Percentiles rank a stretch among this genome's conserved stretches.
phyloP scores from a whole-genome alignment of 768 basidiomycete genomes.

The Butyriboletus loyo region DNA sequence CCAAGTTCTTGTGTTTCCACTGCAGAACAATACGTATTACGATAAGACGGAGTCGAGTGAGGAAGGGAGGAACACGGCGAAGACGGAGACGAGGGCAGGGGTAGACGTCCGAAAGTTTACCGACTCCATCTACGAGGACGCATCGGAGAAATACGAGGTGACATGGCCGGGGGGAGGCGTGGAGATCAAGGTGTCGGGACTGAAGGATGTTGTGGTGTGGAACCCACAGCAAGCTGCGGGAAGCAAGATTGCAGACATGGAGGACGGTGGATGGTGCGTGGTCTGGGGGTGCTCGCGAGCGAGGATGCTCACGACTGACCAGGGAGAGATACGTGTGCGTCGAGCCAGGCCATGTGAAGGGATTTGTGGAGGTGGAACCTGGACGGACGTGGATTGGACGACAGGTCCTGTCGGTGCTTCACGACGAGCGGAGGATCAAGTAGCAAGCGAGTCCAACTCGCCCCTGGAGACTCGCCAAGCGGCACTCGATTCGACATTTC shows the following conservation, averaged over 20 bases:
- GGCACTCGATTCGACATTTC: background rate
- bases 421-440: constrained; percentile 24
- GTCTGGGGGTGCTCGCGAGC: background rate
- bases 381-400: constrained; percentile 75
- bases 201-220: constrained; percentile 91
- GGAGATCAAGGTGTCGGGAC: constrained; percentile 46
- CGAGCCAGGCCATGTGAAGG: constrained; percentile 83
- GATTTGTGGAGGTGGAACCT: constrained; percentile 60
- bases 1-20: constrained; percentile 57
- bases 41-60: constrained; percentile 76
- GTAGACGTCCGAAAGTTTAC: constrained; percentile 70
- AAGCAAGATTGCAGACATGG: constrained; percentile 83
- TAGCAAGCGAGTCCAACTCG: background rate
- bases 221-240: constrained; percentile 79
- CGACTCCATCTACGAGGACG: constrained; percentile 76
- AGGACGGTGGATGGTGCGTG: constrained; percentile 78
- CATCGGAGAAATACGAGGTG: constrained; percentile 52
- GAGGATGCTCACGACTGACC: background rate
- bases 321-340: constrained; percentile 88
- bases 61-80: constrained; percentile 45
- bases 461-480: background rate
- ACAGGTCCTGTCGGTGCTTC: constrained; percentile 58
- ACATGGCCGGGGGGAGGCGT: constrained; percentile 58
- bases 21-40: constrained; percentile 63
- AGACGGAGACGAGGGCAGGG: constrained; percentile 54